Base-by-base conservation (phyloP, 108 stramenopile genomes). In the Skeletonema potamos region DNA sequence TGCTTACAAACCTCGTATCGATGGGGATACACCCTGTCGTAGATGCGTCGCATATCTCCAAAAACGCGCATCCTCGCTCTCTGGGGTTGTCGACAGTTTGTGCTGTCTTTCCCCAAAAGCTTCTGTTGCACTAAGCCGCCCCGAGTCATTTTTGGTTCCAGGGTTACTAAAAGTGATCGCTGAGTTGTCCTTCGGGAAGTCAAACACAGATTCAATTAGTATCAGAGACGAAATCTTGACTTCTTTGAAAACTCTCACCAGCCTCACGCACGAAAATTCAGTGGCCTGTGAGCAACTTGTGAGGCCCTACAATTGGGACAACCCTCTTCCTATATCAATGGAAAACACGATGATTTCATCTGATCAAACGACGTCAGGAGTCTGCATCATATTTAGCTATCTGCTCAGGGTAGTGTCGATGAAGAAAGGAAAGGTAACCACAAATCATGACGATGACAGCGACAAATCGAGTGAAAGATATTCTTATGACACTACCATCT, bases 191-290 rank as follows among this genome's bases (percentile, higher is more conserved):
- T 86, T 70, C 77, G 70, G 30, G 62, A 67, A 36, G 46, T 68
- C 48, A 74, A 27, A 60, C n/a, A 13, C 54, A 61, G 66, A 34
- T 27, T 24, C 60, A 10, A 39, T 72, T 0, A 55, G 34, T 61
- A 51, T 67, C 26, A 66, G 54, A 26, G 58, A 60, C 24, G 84
- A 79, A 64, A 54, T 60, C 30, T 65, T 69, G 39, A 37, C 85
- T 32, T 73, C 82, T 7, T 77, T 93, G 34, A 82, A 86, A 58
- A 89, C 86, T 15, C 77, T 93, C 39, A 93, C 92, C 6, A 91
- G 87, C 68, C 46, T 93, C 57, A 88, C 88, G 15, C 92, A 93
- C 66, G 86, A 91, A 58, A 93, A 91, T 66, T 48, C 58, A 10
- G 30, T 83, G 11, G 92, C 92, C 18, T 83, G 85, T 17, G 64